phyloP scores from a whole-genome alignment of 1,284 basidiomycete species.

The Heterobasidion parviporum region DNA sequence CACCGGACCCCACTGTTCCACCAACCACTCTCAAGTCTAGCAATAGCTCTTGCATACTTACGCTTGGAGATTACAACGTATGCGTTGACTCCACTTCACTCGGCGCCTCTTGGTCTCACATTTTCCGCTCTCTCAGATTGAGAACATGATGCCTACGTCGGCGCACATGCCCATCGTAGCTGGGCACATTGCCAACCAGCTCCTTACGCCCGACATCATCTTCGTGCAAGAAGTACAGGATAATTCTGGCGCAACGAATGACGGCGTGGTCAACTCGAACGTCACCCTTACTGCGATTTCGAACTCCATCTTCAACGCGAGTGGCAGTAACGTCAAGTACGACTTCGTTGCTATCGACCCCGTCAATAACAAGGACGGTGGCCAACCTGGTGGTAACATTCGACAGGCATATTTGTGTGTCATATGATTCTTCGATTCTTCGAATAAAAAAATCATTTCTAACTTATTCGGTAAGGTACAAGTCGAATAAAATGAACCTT shows the following conservation, averaged over 20 bases:
- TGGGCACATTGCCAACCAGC: constrained; percentile 42
- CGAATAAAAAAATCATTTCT: background rate
- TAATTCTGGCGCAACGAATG: constrained; percentile 46
- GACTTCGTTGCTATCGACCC: constrained; percentile 43
- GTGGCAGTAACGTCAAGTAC: constrained; percentile 33
- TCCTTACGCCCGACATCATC: constrained; percentile 51
- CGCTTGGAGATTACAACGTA: constrained; percentile 57
- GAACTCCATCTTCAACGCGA: constrained; percentile 38
- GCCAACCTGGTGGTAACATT: constrained; percentile 58
- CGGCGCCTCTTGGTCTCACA: background rate
- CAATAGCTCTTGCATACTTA: constrained; percentile 36
- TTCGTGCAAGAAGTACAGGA: constrained; percentile 66
- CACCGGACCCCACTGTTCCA: constrained; percentile 24
- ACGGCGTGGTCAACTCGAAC: constrained; percentile 48
- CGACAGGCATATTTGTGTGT: constrained; percentile 46
- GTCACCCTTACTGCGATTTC: constrained; percentile 43
- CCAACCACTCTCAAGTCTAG: constrained; percentile 31
- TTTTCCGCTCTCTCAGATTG: constrained; percentile 31
- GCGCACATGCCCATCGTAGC: constrained; percentile 41
- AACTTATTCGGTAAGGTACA: constrained; percentile 28
- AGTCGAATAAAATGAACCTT: constrained; percentile 41
- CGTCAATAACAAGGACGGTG: constrained; percentile 50
- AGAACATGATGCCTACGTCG: constrained; percentile 49
- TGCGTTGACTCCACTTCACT: constrained; percentile 3
- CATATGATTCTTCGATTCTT: background rate